phyloP scores from a whole-genome alignment of 2,329 filamentous ascomycete species.

The Fusarium domesticum region DNA sequence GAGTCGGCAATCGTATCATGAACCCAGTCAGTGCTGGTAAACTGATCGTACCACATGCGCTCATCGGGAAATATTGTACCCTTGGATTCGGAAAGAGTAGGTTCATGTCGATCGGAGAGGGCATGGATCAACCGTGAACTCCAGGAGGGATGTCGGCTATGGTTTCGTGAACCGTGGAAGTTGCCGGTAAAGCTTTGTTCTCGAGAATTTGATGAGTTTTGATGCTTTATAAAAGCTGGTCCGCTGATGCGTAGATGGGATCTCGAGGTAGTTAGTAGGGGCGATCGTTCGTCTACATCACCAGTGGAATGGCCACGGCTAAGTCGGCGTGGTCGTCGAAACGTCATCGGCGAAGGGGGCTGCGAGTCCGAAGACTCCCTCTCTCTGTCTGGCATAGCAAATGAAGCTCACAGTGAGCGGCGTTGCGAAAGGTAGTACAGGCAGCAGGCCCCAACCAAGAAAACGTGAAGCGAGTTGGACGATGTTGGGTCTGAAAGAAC shows the following conservation, averaged over 20 bases:
- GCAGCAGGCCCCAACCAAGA: no score
- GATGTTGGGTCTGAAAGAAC: no score
- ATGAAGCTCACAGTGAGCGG: neutral
- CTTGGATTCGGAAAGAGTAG: constrained; percentile 59
- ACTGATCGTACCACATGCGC: constrained; percentile 97
- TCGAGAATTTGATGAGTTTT: constrained; percentile 29
- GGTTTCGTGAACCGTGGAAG: constrained; percentile 43
- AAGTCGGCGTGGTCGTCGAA: constrained; percentile 29
- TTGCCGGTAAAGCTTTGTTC: constrained; percentile 46
- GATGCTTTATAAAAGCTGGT: constrained; percentile 27
- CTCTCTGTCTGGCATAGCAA: constrained; percentile 33
- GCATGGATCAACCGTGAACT: constrained; percentile 60
- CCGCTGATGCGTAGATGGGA: constrained; percentile 42
- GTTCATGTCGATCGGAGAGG: constrained; percentile 55
- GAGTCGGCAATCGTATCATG: constrained; percentile 96
- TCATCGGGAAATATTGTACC: constrained; percentile 71
- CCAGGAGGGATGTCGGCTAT: constrained; percentile 58
- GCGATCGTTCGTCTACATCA: constrained; percentile 44
- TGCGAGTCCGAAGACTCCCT: constrained; percentile 29
- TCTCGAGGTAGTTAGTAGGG: constrained; percentile 41
- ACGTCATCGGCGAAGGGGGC: constrained; percentile 34
- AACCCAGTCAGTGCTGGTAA: constrained; percentile 96
- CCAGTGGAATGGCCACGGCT: constrained; percentile 28
- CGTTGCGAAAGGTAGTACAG: neutral
- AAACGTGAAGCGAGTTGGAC: no score